Evolutionary conservation across 345 rosid species (phyloP), one percentile per base, ranked within the genome.

Genomic region (Excoecaria cochinchinensis): DNA sequence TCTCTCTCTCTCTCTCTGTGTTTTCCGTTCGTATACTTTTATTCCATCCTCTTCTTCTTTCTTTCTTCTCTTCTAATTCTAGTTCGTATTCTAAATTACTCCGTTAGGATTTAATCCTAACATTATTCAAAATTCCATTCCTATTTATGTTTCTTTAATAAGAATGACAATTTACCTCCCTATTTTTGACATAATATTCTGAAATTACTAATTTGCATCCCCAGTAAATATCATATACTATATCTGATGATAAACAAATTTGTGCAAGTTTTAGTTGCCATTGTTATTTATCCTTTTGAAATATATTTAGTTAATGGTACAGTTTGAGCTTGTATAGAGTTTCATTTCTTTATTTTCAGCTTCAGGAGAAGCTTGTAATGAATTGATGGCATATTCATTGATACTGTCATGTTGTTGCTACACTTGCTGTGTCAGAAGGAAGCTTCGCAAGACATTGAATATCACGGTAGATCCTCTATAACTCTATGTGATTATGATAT

Each of bases 341-440:
- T 77, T 52, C 74, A 42, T 53, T 57, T 58, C 6, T 15, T 79
- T 70, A 75, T 72, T 61, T 15, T 46, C 97, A 95, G 99, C 98
- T 78, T 89, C 99, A 59, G 92, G 91, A 22, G 98, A 95, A 87
- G 93, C 97, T 74, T 95, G 98, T 77, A 95, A 90, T 78, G 97
- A 93, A 61, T 79, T 95, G 80, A 86, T 95, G 97, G 97, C 91
- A 6, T 95, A 95, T 83, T 93, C 99, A 11, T 79, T 93, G 82
- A 87, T 95, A 86, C 78, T 93, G 72, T 95, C 99, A 39, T 95
- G 99, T 81, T 95, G 99, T 83, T 95, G 99, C 86, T 95, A 95
- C 71, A 95, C 99, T 58, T 95, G 99, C 80, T 95, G 99, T 4
- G 76, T 93, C 16, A 87, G 99, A 85, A 86, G 95, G 90, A 93